Base-by-base conservation (phyloP, 2,329 filamentous ascomycete genomes). In the Zasmidium angulare region DNA sequence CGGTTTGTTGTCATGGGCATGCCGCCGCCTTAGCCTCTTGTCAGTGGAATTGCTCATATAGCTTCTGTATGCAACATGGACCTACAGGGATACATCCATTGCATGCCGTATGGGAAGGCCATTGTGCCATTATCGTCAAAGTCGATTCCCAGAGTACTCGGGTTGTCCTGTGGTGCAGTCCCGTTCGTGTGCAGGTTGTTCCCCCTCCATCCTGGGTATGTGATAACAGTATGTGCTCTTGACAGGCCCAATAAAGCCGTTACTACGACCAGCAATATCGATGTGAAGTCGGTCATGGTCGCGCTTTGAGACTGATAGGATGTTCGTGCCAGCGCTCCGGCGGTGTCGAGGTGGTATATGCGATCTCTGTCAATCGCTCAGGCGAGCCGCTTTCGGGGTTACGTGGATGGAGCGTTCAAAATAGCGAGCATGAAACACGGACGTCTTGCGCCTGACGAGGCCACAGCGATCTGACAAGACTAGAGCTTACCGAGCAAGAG, bases 61-160 rank as follows among this genome's bases (percentile, higher is more conserved):
- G n/a, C n/a, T 23, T n/a, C 2, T 46, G 36, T n/a, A 36, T 23
- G 10, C 12, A 11, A 11, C 4, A 10, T 31, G 54, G 22, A 80
- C 90, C 78, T 81, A 96, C 92, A 97, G 76, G 93, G 92, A 80
- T 96, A 96, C 74, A 88, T 86, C 92, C 92, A 97, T 79, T 96
- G 89, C 90, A 95, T 93, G 77, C 92, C 93, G 67, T 90, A 96
- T 1, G 92, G 92, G 68, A 60, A 67, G 10, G 50, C 51, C 17
- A 23, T 40, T 12, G 62, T 60, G 2, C 50, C 61, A 29, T 60
- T 67, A 11, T 58, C 59, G 48, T 58, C 49, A 21, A 72, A 74
- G 56, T 76, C 77, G 20, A 78, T 78, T 3, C 81, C 81, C 2
- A 86, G 67, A 9, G 76, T 74, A 12, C 73, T 72, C 0, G 76